These are phyloP conservation scores for Platanthera guangdongensis DNA, from an alignment of 106 monocot species.

Conservation along the genomic window DNA sequence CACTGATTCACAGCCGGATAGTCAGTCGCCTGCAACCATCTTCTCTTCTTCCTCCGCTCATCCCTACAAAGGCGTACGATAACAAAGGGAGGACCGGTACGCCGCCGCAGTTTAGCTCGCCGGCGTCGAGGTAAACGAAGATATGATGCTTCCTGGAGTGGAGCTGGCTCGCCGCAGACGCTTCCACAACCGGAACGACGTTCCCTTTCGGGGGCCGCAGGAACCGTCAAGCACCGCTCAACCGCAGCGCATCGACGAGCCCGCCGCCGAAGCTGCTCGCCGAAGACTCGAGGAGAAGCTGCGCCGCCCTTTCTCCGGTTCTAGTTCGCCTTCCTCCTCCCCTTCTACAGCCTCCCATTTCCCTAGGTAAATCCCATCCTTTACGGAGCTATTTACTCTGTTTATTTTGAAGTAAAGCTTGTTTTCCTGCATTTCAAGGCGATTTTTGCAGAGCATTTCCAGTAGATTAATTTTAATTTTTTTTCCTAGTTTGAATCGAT, in stretches of 20 bases:
- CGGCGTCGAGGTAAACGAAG: background rate
- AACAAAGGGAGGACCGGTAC: no score
- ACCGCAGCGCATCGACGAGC: constrained; percentile 17
- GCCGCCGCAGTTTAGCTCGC: no score
- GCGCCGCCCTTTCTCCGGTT: constrained; percentile 12
- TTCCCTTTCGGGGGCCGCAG: background rate
- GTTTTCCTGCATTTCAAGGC: background rate
- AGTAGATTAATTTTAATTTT: background rate
- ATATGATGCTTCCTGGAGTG: constrained; percentile 52
- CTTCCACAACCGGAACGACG: constrained; percentile 31
- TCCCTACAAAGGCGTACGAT: no score
- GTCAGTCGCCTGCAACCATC: no score
- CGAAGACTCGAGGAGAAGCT: constrained; percentile 46
- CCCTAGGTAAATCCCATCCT: constrained; percentile 10
- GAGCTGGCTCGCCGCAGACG: constrained; percentile 55
- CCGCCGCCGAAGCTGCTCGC: constrained; percentile 35
- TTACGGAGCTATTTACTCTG: background rate
- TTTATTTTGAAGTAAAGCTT: background rate
- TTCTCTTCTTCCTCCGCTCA: no score
- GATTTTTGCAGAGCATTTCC: background rate
- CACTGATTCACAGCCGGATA: no score
- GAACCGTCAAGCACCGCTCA: background rate
- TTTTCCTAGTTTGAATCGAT: no score
- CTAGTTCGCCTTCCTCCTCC: background rate
- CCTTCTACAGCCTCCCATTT: background rate